Evolutionary conservation across 2,329 filamentous ascomycete genomes (phyloP).

Genomic region (Metarhizium anisopliae): DNA sequence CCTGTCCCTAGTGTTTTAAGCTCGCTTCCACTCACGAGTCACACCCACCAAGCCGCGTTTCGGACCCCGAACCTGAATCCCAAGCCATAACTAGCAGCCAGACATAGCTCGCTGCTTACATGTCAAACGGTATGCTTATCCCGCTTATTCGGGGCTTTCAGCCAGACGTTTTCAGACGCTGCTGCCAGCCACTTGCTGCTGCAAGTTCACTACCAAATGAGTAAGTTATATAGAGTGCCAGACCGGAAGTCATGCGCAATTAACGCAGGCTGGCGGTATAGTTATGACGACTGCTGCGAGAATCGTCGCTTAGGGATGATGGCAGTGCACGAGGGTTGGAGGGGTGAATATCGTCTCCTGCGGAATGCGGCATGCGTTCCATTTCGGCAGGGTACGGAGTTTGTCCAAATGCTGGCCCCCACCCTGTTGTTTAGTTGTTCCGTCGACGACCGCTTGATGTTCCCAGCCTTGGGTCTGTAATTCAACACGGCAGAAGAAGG

Average conservation of each 20-base stretch:
- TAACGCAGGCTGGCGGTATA: too few species aligned
- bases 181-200: background rate
- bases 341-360: background rate
- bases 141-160: background rate
- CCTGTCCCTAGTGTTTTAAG: too few species aligned
- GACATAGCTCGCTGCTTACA: background rate
- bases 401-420: background rate
- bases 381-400: background rate
- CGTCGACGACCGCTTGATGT: background rate
- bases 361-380: background rate
- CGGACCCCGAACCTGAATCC: background rate
- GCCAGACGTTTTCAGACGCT: background rate
- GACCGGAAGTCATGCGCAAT: too few species aligned
- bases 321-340: too few species aligned
- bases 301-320: too few species aligned
- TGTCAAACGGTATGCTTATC: background rate
- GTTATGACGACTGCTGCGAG: too few species aligned
- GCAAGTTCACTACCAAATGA: too few species aligned
- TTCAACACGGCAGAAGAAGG: too few species aligned
- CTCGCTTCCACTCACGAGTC: background rate
- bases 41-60: background rate
- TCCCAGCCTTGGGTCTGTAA: background rate
- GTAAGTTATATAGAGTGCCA: too few species aligned
- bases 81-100: too few species aligned
- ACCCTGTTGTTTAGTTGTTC: background rate